Base-by-base conservation (phyloP, 768 basidiomycete species). In the Suillus fuscotomentosus region DNA sequence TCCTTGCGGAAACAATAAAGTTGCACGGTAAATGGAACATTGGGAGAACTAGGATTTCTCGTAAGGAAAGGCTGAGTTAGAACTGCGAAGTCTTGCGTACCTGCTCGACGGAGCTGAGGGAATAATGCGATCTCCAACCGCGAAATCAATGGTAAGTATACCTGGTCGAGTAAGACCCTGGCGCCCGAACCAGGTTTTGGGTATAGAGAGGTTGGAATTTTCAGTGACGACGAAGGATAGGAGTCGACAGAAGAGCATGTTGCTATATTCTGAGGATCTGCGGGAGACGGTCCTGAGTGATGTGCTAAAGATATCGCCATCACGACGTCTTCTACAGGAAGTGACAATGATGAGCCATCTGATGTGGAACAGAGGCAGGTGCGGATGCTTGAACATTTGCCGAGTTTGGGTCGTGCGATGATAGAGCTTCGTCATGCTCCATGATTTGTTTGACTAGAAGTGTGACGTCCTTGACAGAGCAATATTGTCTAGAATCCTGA, bases 181-280 rank as follows among this genome's bases (percentile, higher is more conserved):
- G 27, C 68, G 68, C 54, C 54, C 68, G 43, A 73, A 73, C 74
- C 74, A 75, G 27, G 69, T 50, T 2, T 71, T 72, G 15, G 75
- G 68, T 5, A 59, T 59, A 41, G 64, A 22, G 54, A 63, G 66
- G 45, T 13, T 17, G 70, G 63, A 55, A n/a, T 41, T 41, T 39
- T 27, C 24, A 20, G 11, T 27, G 9, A 42, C 10, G 27, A 20
- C 1, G 57, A 56, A 22, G 36, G 17, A 59, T 24, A 27, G 17
- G 39, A 42, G 57, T 59, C 39, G n/a, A 27, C 3, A 24, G 41
- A 59, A 6, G 42, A 59, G 20, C 17, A 31, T 27, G 57, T 42
- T 59, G 41, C 11, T 20, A n/a, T 13, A 24, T 42, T 31, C 57
- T 59, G 41, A 27, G 39, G 17, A 17, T 31, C 24, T 42, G 17